Conservation (phyloP, 164 flowering plant genomes). For the Piper betle region DNA sequence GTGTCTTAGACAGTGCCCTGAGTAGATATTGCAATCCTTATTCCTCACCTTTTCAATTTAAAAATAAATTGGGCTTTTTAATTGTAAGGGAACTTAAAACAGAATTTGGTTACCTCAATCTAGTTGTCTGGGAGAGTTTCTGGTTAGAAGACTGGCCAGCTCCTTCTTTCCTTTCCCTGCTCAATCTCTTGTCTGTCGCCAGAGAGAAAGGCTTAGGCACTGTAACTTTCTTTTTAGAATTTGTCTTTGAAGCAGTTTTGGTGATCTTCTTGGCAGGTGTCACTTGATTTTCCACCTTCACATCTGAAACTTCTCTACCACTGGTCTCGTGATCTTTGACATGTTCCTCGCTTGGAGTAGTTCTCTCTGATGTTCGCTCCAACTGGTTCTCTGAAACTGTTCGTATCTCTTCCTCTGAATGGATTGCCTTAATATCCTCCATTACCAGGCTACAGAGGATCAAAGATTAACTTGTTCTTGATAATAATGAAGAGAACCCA, state of each 20-base stretch:
- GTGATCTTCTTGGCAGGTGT: slow-evolving; percentile 3
- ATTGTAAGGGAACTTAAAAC: background rate
- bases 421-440: background rate
- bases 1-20: background rate
- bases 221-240: slow-evolving; percentile 7
- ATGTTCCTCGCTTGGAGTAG: background rate
- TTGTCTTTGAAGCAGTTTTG: slow-evolving; percentile 7
- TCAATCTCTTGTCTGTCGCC: slow-evolving; percentile 16
- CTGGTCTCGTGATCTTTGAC: background rate
- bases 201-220: slow-evolving; percentile 17
- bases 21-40: background rate
- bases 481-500: background rate
- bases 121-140: slow-evolving; percentile 5
- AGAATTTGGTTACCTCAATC: slow-evolving; percentile 9
- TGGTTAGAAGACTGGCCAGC: background rate
- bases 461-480: too few relatives aligned
- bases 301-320: background rate
- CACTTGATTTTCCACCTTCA: background rate
- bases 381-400: background rate
- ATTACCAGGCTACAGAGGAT: background rate
- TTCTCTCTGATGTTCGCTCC: background rate
- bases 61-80: background rate
- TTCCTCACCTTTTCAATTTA: background rate
- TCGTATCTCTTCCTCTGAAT: background rate
- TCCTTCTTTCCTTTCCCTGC: slow-evolving; percentile 7